These are phyloP conservation scores for Neurospora sp. DNA, from an alignment of 495 filamentous ascomycete species.

Conservation along the genomic window DNA sequence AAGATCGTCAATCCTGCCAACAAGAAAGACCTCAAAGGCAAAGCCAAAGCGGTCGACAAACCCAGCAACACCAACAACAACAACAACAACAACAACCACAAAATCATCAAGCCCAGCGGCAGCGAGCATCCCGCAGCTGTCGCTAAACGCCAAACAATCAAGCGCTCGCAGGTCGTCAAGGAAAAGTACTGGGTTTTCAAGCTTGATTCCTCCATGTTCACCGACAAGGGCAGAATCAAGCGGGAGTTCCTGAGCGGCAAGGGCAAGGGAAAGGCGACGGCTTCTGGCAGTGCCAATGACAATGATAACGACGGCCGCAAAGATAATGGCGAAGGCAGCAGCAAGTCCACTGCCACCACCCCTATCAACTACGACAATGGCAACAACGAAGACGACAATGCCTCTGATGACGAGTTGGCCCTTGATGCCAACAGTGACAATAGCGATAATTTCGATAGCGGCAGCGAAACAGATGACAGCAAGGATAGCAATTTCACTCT, in stretches of 20 bases:
- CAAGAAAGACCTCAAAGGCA: neutral
- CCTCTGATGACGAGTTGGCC: neutral
- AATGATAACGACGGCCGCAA: neutral
- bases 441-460: neutral
- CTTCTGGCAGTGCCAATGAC: neutral
- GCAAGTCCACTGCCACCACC: neutral
- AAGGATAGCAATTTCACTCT: neutral
- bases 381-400: neutral
- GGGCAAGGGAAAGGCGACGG: neutral
- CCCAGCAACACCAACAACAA: neutral
- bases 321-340: neutral
- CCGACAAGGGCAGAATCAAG: too few species aligned
- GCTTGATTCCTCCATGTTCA: neutral
- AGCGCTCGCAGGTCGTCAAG: neutral
- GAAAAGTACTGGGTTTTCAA: neutral
- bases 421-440: neutral
- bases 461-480: neutral
- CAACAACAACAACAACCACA: neutral
- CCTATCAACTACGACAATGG: too few species aligned
- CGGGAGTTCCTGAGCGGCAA: too few species aligned
- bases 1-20: neutral
- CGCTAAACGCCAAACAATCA: neutral
- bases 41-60: neutral
- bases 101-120: neutral
- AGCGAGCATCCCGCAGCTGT: neutral